Evolutionary conservation across 441 rosid species (phyloP), one percentile per base, ranked within the genome.

Genomic region (Bocquillonia castaneifolia): DNA sequence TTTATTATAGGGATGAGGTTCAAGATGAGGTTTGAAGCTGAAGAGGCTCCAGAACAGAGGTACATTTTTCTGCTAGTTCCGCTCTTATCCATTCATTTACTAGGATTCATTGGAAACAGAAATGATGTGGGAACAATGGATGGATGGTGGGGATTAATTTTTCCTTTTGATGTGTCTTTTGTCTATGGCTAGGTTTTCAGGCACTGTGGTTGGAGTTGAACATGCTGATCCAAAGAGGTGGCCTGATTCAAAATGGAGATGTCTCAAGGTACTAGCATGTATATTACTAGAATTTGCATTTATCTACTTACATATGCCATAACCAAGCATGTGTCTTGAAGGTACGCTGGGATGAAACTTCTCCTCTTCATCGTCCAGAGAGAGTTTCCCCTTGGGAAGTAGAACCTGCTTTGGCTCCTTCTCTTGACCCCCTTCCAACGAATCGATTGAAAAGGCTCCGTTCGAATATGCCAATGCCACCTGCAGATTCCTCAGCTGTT

Each of bases 161-260:
- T 59, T 22, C 37, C 18, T 34, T 28, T 5, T 13, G 5, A 36
- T 18, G 26, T 31, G 26, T 50, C 44, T 37, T 54, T 50, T 26
- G 57, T 59, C 39, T 28, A 56, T 44, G 62, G 63, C 44, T 63
- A 94, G 99, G 83, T 94, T 92, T 77, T 85, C 98, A 12, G 99
- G 99, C 55, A 94, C 99, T n/a, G 82, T 94, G 13, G 88, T 94
- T 73, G 99, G 99, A 74, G 85, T 70, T 37, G 98, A 92, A 76
- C 94, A 92, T 71, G 73, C 85, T 53, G 97, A 94, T 66, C 73
- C 90, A 13, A 58, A 32, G 8, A 83, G 89, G 82, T 94, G 97
- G 98, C 75, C 74, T 63, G 85, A 83, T 17, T 94, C 99, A 36
- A 90, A 90, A 73, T 94, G 99, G 99, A 86, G 99, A 82, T 83